Conservation (phyloP, 192 early-diverging fungal genomes). For the Neocallimastix lanati region DNA sequence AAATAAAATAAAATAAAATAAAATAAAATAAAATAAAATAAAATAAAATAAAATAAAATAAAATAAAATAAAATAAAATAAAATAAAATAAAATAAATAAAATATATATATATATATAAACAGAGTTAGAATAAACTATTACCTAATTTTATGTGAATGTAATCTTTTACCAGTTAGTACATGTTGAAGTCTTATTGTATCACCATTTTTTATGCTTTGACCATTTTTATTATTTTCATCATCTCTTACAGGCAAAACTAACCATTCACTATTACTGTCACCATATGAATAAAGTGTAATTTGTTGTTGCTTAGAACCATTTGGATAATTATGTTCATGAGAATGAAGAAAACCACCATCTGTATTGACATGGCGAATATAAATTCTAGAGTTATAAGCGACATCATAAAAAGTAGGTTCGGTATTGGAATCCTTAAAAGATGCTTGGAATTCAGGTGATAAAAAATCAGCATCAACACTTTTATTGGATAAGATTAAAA, state of each 20-base stretch:
- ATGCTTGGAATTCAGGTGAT: conserved; percentile 29
- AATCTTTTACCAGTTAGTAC: conserved; percentile 31
- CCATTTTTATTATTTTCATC: conserved; percentile 12
- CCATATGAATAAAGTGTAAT: conserved; percentile 28
- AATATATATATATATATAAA: too few species aligned
- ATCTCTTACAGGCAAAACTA: conserved; percentile 36
- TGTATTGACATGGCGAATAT: conserved; percentile 47
- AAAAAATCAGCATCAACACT: conserved; percentile 20
- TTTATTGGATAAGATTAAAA: conserved; percentile 15
- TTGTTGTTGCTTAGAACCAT: conserved; percentile 58
- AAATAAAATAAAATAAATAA: too few species aligned
- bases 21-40: too few species aligned
- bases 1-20: too few species aligned
- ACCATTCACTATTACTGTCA: conserved; percentile 66
- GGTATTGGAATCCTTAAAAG: conserved; percentile 14
- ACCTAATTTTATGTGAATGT: conserved; percentile 23
- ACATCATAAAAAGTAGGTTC: conserved; percentile 27
- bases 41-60: too few species aligned
- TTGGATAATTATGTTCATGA: conserved; percentile 39
- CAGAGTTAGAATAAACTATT: too few species aligned
- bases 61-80: too few species aligned
- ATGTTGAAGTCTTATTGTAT: conserved; percentile 59
- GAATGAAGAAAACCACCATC: conserved; percentile 64
- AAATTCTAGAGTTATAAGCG: conserved; percentile 36
- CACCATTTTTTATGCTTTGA: conserved; percentile 39